These are phyloP conservation scores for Thelonectria olida DNA, from an alignment of 2,329 filamentous ascomycete species.

Conservation along the genomic window DNA sequence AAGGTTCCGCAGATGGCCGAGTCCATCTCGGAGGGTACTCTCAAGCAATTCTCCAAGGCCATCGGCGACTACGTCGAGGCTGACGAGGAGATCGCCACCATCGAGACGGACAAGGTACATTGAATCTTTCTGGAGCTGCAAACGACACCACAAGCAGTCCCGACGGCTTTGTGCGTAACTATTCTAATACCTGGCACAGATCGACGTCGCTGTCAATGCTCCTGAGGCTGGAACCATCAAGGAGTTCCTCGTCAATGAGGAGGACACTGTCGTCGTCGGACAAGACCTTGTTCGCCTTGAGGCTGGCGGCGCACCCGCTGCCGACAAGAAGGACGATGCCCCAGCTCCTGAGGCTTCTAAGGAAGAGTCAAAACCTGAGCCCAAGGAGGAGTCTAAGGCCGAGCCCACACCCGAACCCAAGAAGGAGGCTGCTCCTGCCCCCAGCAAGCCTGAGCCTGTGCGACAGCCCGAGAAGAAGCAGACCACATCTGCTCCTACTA, in stretches of 20 bases:
- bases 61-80: conserved; percentile 93
- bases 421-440: conserved; percentile 41
- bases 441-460: conserved; percentile 37
- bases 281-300: conserved; percentile 91
- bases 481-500: conserved; percentile 26
- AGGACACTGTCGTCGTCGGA: conserved; percentile 93
- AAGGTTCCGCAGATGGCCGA: conserved; percentile 99
- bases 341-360: conserved; percentile 34
- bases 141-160: background rate
- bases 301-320: conserved; percentile 67
- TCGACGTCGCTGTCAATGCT: conserved; percentile 96
- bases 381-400: conserved; percentile 46
- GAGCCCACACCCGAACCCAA: conserved; percentile 46
- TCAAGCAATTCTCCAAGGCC: conserved; percentile 94
- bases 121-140: background rate
- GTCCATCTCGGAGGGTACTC: conserved; percentile 95
- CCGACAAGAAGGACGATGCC: conserved; percentile 51
- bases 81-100: conserved; percentile 98
- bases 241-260: conserved; percentile 89
- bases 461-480: conserved; percentile 40
- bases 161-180: background rate
- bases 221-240: conserved; percentile 90
- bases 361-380: conserved; percentile 40
- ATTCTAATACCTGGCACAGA: conserved; percentile 60
- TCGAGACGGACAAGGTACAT: conserved; percentile 95